Evolutionary conservation across 169 alveolate genomes (phyloP), one percentile per base, ranked within the genome.

Genomic region (Prorocentrum cordatum): DNA sequence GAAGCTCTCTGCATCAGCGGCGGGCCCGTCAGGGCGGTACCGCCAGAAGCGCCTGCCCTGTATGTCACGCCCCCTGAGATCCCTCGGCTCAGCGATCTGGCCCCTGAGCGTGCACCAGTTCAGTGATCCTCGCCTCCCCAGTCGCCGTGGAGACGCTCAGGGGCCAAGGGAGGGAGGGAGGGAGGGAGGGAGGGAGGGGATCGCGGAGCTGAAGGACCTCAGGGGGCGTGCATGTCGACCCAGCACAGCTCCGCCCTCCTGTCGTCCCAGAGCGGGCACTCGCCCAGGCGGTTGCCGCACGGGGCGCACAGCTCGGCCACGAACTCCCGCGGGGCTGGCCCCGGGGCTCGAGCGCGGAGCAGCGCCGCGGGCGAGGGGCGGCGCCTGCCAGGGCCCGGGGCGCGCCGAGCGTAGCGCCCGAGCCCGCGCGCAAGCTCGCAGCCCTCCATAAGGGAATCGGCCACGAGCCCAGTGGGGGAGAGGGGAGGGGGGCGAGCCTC

Each of bases 191-290:
- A 42, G 22, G 54, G 9, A 16, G 54, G 16, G 54, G 9, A 42
- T 9, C 54, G 16, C 22, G 16, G 54, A 42, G 16, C 16, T 10
- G 54, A 42, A 42, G 54, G 22, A 42, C 9, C 9, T 42, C 16
- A 42, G 9, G 54, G 54, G 9, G 54, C 54, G 54, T 42, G 54
- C 54, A 75, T 75, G 61, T 75, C 86, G 22, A 75, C 54, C 86
- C 86, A 75, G 39, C 72, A 38, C 3, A 75, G 58, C 31, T 27
- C 29, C 2, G 68, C 68, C 12, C 68, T 14, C 14, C 26, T 5
- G 38, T 75, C 72, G 29, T 75, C 86, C 86, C 86, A 75, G 29
- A 75, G 29, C 31, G 86, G 86, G 86, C 86, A 75, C 61, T 75
- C 86, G 22, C 86, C 86, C 61, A 75, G 71, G 22, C 35, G 31